These are phyloP conservation scores for Cryphonectria nitschkei DNA, from an alignment of 2,329 filamentous ascomycete species.

Conservation along the genomic window DNA sequence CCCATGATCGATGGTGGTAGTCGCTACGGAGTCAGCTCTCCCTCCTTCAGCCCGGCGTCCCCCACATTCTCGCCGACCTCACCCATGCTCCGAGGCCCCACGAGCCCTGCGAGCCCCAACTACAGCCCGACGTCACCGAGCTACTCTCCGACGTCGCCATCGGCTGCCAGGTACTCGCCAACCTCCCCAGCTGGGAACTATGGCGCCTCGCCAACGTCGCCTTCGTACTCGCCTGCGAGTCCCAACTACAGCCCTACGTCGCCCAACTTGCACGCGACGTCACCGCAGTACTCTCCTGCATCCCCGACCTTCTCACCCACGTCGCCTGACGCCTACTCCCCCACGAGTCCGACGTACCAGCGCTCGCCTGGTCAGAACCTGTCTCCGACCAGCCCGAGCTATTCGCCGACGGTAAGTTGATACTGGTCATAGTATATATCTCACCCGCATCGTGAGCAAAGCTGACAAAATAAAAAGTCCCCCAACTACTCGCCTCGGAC, in stretches of 20 bases:
- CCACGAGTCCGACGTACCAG: constrained; percentile 65
- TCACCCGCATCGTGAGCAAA: constrained; percentile 34
- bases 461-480: constrained; percentile 40
- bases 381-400: constrained; percentile 71
- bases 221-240: constrained; percentile 71
- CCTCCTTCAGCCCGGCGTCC: constrained; percentile 62
- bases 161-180: constrained; percentile 62
- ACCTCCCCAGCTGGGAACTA: constrained; percentile 73
- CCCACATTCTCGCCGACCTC: constrained; percentile 68
- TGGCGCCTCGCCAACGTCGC: constrained; percentile 71
- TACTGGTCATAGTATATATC: constrained; percentile 22
- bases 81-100: constrained; percentile 56
- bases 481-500: constrained; percentile 50
- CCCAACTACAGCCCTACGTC: constrained; percentile 74
- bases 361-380: constrained; percentile 56
- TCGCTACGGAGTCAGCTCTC: constrained; percentile 61
- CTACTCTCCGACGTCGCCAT: constrained; percentile 66
- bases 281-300: constrained; percentile 68
- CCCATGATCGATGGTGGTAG: constrained; percentile 61
- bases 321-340: constrained; percentile 66
- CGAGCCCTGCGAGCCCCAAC: constrained; percentile 60
- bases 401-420: constrained; percentile 63
- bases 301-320: constrained; percentile 81
- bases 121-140: constrained; percentile 69
- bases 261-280: constrained; percentile 58